Evolutionary conservation across 306 rosid species (phyloP), one percentile per base, ranked within the genome.

Genomic region (Cyamopsis tetragonoloba): DNA sequence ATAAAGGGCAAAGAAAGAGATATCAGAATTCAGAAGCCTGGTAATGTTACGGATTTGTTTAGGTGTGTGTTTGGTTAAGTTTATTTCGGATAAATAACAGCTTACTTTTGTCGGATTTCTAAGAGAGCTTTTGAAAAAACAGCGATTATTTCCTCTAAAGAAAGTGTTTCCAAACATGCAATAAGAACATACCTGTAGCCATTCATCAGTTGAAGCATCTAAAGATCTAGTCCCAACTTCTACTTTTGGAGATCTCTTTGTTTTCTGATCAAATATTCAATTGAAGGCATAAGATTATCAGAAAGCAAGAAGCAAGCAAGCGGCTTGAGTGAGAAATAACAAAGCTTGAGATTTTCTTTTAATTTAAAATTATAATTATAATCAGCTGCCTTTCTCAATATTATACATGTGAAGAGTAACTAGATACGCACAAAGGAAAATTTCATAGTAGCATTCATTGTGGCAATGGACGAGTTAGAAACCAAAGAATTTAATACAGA

Each of bases 241-340:
- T 59, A 88, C 85, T 80, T 86, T 88, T 61, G 96, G 80, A 68
- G 79, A 76, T 79, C 87, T 82, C 85, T 86, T 89, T 73, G 92
- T 66, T 83, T 86, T 86, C 96, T 89, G 50, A 54, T 22, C 49
- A 48, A 66, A 57, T 62, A 70, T 63, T 63, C 43, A 55, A 3
- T 34, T 1, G 59, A 5, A 77, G 31, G 53, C 3, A 23, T 35
- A 3, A 75, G 39, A 49, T 15, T 51, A 51, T 23, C 24, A 9
- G 1, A 44, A 3, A 32, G 39, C n/a, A 28, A 10, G 32, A 72
- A 37, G 20, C 28, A 48, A 7, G 2, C 20, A 48, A 20, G 20
- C 4, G 28, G 11, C 28, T 7, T 8, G n/a, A 3, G 12, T 12
- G 55, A 22, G 41, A 24, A 44, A 62, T 6, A 63, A 74, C 22